A percentile compares a stretch with the other conserved stretches of the same genome.
Conservation (phyloP, 1,139 yeast species). For the Blastobotrys apis region DNA sequence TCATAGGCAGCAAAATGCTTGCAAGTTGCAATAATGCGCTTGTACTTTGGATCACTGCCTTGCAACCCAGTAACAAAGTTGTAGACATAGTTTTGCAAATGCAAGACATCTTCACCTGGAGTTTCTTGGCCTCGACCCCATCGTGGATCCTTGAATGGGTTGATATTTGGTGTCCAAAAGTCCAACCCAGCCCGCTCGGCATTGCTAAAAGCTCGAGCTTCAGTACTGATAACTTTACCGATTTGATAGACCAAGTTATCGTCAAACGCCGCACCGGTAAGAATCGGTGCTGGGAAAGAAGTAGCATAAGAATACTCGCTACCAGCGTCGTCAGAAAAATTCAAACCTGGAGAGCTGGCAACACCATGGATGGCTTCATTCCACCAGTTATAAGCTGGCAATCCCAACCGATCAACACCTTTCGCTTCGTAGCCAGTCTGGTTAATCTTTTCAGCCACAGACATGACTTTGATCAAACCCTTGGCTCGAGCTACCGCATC, state of each 20-base stretch:
- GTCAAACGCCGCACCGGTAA: conserved; percentile 50
- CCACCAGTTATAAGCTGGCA: conserved; percentile 49
- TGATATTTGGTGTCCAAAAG: conserved; percentile 19
- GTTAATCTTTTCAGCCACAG: conserved; percentile 52
- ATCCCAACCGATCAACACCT: conserved; percentile 48
- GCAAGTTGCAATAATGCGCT: conserved; percentile 44
- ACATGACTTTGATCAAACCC: conserved; percentile 48
- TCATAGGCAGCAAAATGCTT: conserved; percentile 55
- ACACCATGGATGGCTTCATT: conserved; percentile 51
- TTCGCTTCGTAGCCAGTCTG: conserved; percentile 57
- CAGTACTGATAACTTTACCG: conserved; percentile 53
- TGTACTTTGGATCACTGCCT: conserved; percentile 48
- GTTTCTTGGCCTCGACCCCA: conserved; percentile 22
- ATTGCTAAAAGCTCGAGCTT: conserved; percentile 54
- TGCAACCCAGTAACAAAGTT: conserved; percentile 45
- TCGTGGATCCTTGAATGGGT: conserved; percentile 18
- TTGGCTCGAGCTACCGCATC: conserved; percentile 42
- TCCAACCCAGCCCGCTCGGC: conserved; percentile 60
- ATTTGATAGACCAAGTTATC: conserved; percentile 47
- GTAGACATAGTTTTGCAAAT: conserved; percentile 16
- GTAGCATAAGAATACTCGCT: conserved; percentile 17
- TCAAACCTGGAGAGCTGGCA: conserved; percentile 37
- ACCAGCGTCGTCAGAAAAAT: not conserved
- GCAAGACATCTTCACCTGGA: conserved; percentile 19
- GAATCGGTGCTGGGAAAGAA: conserved; percentile 19